phyloP scores from a whole-genome alignment of 2,329 filamentous ascomycete genomes.

The Neofusicoccum sp. region DNA sequence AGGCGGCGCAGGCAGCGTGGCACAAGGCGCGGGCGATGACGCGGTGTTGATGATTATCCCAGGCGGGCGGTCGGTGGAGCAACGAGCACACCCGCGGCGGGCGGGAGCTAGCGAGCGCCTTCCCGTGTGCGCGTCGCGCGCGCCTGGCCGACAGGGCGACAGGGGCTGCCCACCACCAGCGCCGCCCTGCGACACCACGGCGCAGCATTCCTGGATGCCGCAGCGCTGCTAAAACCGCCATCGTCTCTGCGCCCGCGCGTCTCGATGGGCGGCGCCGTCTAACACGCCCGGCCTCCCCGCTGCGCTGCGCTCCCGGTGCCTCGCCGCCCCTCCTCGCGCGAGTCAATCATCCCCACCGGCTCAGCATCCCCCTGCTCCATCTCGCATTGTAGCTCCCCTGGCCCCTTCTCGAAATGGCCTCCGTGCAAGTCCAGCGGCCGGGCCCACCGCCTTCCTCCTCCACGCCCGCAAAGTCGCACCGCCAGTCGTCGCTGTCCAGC shows the following conservation, averaged over 20 bases:
- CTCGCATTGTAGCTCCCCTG: slow-evolving; percentile 15
- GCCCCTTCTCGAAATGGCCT: slow-evolving; percentile 25
- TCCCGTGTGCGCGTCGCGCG: background rate
- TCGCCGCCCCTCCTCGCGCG: background rate
- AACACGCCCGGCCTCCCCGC: background rate
- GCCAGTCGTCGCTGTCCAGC: slow-evolving; percentile 42
- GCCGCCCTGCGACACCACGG: background rate
- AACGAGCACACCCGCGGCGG: background rate
- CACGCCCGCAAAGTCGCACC: slow-evolving; percentile 27
- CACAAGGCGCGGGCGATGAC: background rate
- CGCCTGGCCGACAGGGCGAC: background rate
- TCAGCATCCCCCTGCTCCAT: slow-evolving; percentile 9
- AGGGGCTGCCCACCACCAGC: background rate
- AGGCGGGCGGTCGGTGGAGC: slow-evolving; percentile 6
- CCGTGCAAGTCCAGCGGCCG: slow-evolving; percentile 30
- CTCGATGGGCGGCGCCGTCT: background rate
- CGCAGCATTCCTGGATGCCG: background rate
- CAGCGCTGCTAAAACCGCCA: background rate
- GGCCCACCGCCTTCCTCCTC: slow-evolving; percentile 20
- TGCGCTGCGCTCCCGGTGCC: background rate
- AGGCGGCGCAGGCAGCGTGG: background rate
- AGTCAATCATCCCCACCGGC: slow-evolving; percentile 12
- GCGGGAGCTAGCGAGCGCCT: background rate
- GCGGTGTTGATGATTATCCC: background rate
- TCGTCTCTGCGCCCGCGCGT: background rate